Base-by-base conservation (phyloP, 2,329 filamentous ascomycete species). In the Cephalotrichum gorgonifer region DNA sequence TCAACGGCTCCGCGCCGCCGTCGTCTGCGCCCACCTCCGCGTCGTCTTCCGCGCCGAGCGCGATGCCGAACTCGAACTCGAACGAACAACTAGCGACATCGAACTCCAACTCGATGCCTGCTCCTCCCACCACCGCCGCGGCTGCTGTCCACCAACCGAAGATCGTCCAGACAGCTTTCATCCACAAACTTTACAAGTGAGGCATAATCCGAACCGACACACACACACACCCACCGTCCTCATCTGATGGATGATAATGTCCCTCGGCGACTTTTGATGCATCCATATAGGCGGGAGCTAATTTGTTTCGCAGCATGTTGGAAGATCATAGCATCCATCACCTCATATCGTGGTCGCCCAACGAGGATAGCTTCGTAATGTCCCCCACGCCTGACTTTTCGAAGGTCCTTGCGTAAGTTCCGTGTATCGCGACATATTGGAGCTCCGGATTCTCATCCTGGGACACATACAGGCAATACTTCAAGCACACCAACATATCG, bases 401-500 rank as follows among this genome's bases (percentile, higher is more conserved):
- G 55, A 97, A 96, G 76, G 93, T 97, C 48, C 75, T 98, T 62
- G 88, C 93, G 91, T 96, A 79, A 66, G 86, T 82, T 52, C 52
- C 55, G n/a, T 11, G 4, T 20, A 11, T 14, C 11, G 12, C 15
- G 30, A 4, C 30, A 15, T 31, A 22, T n/a, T 9, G 22, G 9
- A 20, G n/a, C 35, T 4, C 35, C 35, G 35, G n/a, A 39, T 39
- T 22, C 35, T 39, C 15, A 39, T 20, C 6, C 39, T 17, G 12
- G n/a, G n/a, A n/a, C n/a, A n/a, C 35, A 35, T 44, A 31, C 59
- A 95, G 91, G 49, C 89, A 95, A 79, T 98, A 98, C 64, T 98
- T 98, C 66, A 98, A 98, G 62, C 93, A 98, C 64, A 98, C 91
- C 57, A 98, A 98, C 62, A 95, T 97, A 53, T 97, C 93, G 11